Evolutionary conservation across 2,329 filamentous ascomycete genomes (phyloP).

Genomic region (Fusarium sp.): DNA sequence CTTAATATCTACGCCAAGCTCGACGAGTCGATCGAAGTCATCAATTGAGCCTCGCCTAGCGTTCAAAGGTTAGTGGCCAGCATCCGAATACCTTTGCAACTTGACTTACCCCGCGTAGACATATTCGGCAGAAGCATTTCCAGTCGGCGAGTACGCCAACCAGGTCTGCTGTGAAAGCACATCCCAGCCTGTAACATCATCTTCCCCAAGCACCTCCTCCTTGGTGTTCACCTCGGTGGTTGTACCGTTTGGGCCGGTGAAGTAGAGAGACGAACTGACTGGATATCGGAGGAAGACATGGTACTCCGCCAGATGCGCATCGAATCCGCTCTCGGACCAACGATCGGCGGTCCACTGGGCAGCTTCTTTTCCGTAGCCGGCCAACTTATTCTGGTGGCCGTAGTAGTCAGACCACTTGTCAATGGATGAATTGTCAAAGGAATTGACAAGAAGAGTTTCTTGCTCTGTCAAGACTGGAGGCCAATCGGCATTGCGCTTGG

Average conservation of each 20-base stretch:
- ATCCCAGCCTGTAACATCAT: constrained; percentile 74
- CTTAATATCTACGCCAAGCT: constrained; percentile 72
- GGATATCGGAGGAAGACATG: constrained; percentile 71
- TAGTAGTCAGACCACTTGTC: constrained; percentile 53
- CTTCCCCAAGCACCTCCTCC: constrained; percentile 77
- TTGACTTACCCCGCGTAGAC: constrained; percentile 73
- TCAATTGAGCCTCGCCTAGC: constrained; percentile 69
- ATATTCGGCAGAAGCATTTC: constrained; percentile 78
- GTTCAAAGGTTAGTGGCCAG: neutral
- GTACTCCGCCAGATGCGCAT: constrained; percentile 55
- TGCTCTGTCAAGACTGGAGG: constrained; percentile 47
- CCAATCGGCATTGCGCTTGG: constrained; percentile 47
- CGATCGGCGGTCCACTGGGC: constrained; percentile 51
- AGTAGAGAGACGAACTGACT: constrained; percentile 60
- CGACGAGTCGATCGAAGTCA: constrained; percentile 76
- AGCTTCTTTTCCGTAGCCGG: constrained; percentile 49
- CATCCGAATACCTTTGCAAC: fast-evolving
- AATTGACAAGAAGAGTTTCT: constrained; percentile 48
- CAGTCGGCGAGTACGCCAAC: constrained; percentile 83
- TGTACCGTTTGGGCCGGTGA: constrained; percentile 52
- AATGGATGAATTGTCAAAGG: constrained; percentile 50
- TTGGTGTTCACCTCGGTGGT: constrained; percentile 73
- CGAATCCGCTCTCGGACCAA: constrained; percentile 50
- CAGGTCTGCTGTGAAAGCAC: constrained; percentile 77
- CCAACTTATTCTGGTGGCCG: constrained; percentile 51